Base-by-base conservation (phyloP, 192 early-diverging fungal genomes). In the Funneliformis geosporum region DNA sequence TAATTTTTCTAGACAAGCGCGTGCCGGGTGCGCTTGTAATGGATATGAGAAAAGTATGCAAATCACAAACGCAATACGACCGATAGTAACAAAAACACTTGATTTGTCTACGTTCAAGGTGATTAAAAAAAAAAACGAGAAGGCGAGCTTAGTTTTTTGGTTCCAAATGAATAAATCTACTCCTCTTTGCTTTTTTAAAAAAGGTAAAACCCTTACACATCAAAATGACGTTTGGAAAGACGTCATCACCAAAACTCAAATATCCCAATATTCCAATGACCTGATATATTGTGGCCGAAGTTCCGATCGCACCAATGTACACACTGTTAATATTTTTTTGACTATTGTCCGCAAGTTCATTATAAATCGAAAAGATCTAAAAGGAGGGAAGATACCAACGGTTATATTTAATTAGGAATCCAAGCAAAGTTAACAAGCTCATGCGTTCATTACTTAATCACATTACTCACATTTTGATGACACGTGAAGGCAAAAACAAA, bases 401-500 rank as follows among this genome's bases (percentile, higher is more conserved):
- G 28, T n/a, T n/a, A n/a, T 76, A 33, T 65, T 66, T 33, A 33
- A 33, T 2, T 2, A 33, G 33, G 33, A 33, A 33, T n/a, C 33
- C 33, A 33, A 33, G 2, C 47, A 23, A 42, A 10, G 33, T 2
- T 33, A 2, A 2, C 33, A 33, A 33, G 33, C 33, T 33, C 33
- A 33, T 33, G 33, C 33, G n/a, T n/a, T n/a, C n/a, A 33, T 33
- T 33, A 33, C 33, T 33, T 38, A 65, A 25, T 60, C 69, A 21
- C 69, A 16, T 5, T 27, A 80, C 88, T 84, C 85, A 95, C 94
- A 84, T 99, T 99, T 85, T 99, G 97, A 84, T 99, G 97, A 83
- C 98, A 99, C 25, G 98, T 99, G 79, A 98, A 99, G 10, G 96
- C 96, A 90, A 99, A 99, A 23, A 99, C 94, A 89, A 99, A 99